Base-by-base conservation (phyloP, 2,329 filamentous ascomycete species). In the Diaporthe sp. region DNA sequence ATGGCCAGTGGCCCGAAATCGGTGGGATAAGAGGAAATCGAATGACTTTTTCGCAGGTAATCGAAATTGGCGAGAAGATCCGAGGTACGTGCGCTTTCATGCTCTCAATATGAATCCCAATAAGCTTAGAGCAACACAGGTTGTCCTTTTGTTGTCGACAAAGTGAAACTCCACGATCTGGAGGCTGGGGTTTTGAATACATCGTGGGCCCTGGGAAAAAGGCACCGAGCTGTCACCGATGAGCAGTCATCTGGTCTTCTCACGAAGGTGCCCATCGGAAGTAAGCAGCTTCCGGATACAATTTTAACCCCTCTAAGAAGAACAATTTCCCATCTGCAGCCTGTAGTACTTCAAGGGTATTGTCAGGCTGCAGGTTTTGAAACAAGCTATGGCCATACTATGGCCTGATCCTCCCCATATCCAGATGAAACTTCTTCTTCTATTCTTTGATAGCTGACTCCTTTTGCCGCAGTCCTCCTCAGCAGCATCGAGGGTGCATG, bases 111-210 rank as follows among this genome's bases (percentile, higher is more conserved):
- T 5, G 19, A 6, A 15, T 17, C 17, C 10, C 12, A 3, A 15
- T n/a, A 34, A 19, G 62, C 60, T 81, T 2, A 79, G 67, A 71
- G 58, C 4, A 42, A 6, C 49, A 25, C 57, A 85, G 83, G 83
- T 15, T 62, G 76, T 5, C 75, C 82, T 7, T 87, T 88, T 72
- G 72, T 76, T 0, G 78, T 90, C 13, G 87, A 90, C 6, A 84
- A 83, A n/a, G 81, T 91, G 1, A 84, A 83, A 49, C 71, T 84
- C 0, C 83, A 85, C 68, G 89, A 91, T 78, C 84, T 91, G 7
- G 80, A 86, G 78, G 84, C 81, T 4, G 88, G 87, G 9, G 74
- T 75, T 17, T 77, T 86, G 2, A 83, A 83, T 19, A 81, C 84
- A 0, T 84, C 83, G 4, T 90, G 88, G 88, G 74, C 80, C 28